Conservation (phyloP, 2,329 filamentous ascomycete species). For the Cercospora canescens region DNA sequence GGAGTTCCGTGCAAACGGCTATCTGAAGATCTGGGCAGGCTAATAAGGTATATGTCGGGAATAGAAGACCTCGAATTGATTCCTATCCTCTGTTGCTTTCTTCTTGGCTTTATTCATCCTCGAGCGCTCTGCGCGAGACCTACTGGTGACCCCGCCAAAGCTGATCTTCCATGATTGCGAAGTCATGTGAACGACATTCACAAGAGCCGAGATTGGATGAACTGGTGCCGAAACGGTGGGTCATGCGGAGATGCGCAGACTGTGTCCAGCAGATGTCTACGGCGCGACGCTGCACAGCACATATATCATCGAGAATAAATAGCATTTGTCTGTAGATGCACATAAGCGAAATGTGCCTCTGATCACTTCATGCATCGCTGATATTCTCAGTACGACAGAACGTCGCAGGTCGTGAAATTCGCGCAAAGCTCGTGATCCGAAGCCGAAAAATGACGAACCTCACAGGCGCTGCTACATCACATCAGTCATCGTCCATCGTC, state of each 20-base stretch:
- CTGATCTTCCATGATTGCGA: neutral
- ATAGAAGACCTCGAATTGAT: too few relatives aligned
- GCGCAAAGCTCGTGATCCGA: neutral
- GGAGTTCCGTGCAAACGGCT: too few relatives aligned
- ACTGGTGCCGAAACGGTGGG: neutral
- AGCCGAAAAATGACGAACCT: conserved; percentile 5
- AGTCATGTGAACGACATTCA: neutral
- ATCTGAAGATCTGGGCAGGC: too few relatives aligned
- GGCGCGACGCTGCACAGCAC: neutral
- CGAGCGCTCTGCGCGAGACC: neutral
- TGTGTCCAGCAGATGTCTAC: neutral
- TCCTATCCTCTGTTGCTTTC: too few relatives aligned
- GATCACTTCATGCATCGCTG: too few relatives aligned
- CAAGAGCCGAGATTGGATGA: too few relatives aligned
- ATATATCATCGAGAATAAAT: neutral
- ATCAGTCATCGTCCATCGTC: neutral
- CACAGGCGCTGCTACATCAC: neutral
- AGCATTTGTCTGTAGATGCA: conserved; percentile 1
- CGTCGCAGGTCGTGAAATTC: neutral
- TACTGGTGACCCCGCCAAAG: neutral
- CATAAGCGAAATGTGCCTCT: too few relatives aligned
- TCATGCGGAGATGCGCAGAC: neutral
- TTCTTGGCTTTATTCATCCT: too few relatives aligned
- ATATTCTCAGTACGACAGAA: neutral
- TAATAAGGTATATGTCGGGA: too few relatives aligned